Conservation (phyloP, 106 monocot genomes). For the Gastrodia elata region DNA sequence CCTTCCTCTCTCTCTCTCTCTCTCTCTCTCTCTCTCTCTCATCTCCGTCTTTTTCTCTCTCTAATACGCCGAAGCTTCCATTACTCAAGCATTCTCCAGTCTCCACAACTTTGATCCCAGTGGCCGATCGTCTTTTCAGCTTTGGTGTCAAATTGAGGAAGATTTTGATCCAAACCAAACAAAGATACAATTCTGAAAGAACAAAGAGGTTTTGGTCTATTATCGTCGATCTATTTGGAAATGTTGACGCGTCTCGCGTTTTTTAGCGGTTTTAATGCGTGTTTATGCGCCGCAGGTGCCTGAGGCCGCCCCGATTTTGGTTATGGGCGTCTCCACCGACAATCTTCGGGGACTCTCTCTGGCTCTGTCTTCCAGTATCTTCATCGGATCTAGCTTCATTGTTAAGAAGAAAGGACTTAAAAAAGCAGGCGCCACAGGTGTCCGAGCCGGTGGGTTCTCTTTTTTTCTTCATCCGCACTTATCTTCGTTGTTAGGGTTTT, state of each 20-base stretch:
- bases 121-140: not conserved
- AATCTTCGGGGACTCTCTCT: conserved; percentile 14
- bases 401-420: conserved; percentile 23
- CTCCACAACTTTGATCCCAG: not conserved
- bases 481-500: not conserved
- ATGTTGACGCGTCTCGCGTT: not conserved
- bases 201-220: conserved; percentile 1
- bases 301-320: not conserved
- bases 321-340: conserved; percentile 11
- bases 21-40: conserved; percentile 4
- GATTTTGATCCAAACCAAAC: not conserved
- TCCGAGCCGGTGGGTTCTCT: conserved; percentile 15
- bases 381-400: conserved; percentile 23
- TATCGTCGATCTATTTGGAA: not conserved
- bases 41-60: not conserved
- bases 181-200: not conserved
- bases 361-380: conserved; percentile 19
- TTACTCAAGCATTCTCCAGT: not conserved
- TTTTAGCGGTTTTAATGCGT: not conserved
- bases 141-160: not conserved
- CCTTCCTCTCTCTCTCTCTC: not conserved
- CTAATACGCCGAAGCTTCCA: not conserved
- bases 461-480: not conserved
- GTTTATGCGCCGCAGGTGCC: not conserved
- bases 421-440: conserved; percentile 17